Conservation (phyloP, 1,139 yeast species). For the Schizosaccharomyces versatilis region DNA sequence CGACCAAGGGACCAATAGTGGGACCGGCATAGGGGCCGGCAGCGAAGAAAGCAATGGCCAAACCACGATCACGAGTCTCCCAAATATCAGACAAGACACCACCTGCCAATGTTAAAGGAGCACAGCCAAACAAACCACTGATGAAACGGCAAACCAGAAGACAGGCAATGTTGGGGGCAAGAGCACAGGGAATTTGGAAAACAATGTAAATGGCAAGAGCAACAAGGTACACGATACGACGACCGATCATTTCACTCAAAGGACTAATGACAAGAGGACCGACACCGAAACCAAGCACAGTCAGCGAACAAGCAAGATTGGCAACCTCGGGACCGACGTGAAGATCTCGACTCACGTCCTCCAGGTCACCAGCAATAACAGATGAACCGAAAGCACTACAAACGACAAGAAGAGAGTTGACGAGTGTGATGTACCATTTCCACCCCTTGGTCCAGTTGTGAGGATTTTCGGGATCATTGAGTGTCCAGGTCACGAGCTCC, state of each 20-base stretch:
- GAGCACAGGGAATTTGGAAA: constrained; percentile 39
- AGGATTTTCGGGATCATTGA: constrained; percentile 39
- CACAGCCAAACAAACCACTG: constrained; percentile 61
- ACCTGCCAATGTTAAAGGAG: constrained; percentile 70
- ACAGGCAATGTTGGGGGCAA: constrained; percentile 28
- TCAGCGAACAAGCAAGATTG: constrained; percentile 44
- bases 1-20: constrained; percentile 56
- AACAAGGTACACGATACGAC: constrained; percentile 31
- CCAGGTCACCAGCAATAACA: constrained; percentile 24
- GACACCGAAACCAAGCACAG: constrained; percentile 30
- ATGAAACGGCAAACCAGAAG: constrained; percentile 49
- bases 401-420: constrained; percentile 26
- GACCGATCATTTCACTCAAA: constrained; percentile 29
- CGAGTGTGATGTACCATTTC: constrained; percentile 6
- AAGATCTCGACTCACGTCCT: constrained; percentile 41
- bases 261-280: constrained; percentile 37
- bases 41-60: constrained; percentile 27
- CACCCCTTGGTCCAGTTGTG: constrained; percentile 27
- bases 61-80: constrained; percentile 44
- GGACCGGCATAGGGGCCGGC: constrained; percentile 44
- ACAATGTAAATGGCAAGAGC: constrained; percentile 35
- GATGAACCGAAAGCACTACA: constrained; percentile 35
- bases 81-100: constrained; percentile 61
- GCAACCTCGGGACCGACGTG: constrained; percentile 27
- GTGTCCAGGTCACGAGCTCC: constrained; percentile 24